A percentile compares a stretch with the other conserved stretches of the same genome.
Conservation (phyloP, 148 eudicot genomes). For the Persicaria tinctoria region DNA sequence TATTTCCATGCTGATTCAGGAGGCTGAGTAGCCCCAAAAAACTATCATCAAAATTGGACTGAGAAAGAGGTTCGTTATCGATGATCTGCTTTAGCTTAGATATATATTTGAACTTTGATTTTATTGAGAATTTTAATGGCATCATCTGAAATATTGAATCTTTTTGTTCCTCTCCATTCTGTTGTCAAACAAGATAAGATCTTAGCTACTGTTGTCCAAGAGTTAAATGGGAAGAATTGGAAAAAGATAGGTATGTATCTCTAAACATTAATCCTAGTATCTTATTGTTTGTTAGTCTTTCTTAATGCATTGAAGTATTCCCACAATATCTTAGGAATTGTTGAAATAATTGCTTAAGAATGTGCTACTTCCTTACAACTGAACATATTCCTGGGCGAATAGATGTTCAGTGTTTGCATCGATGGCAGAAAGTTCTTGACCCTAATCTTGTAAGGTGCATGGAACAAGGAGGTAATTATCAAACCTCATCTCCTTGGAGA, state of each 20-base stretch:
- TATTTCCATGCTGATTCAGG: constrained; percentile 15
- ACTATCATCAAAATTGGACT: constrained; percentile 86
- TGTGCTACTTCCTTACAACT: constrained; percentile 35
- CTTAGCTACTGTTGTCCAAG: constrained; percentile 41
- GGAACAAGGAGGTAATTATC: constrained; percentile 68
- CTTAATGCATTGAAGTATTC: too few species aligned
- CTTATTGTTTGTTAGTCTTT: background rate
- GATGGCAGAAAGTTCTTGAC: constrained; percentile 90
- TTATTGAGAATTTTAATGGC: background rate
- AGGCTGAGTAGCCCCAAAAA: constrained; percentile 26
- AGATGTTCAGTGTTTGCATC: constrained; percentile 87
- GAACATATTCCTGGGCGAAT: constrained; percentile 57
- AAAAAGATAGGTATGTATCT: constrained; percentile 57
- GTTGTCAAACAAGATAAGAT: constrained; percentile 40
- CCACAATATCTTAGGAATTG: too few species aligned
- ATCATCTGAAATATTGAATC: background rate
- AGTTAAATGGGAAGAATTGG: constrained; percentile 66
- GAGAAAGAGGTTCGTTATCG: constrained; percentile 59
- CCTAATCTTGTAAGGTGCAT: constrained; percentile 76
- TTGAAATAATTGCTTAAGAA: background rate
- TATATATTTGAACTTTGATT: background rate
- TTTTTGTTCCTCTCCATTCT: background rate
- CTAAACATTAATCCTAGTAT: background rate
- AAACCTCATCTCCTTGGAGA: background rate
- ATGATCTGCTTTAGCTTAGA: background rate